A percentile compares a stretch with the other conserved stretches of the same genome.
Conservation (phyloP, 1,139 yeast species). For the Sugiyamaella castrensis region DNA sequence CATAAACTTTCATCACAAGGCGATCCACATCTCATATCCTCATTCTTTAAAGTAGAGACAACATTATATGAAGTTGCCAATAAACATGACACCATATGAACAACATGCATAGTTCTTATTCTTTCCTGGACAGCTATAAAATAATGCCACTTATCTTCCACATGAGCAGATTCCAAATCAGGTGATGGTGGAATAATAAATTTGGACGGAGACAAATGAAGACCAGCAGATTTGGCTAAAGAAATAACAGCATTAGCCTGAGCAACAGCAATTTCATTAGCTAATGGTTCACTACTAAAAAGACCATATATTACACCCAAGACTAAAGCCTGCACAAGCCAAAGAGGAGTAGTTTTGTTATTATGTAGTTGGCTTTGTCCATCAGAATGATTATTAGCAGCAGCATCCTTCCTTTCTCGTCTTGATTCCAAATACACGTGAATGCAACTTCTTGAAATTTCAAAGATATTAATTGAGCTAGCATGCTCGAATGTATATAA, state of each 20-base stretch:
- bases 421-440: constrained; percentile 70
- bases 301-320: constrained; percentile 79
- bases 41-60: constrained; percentile 53
- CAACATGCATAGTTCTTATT: constrained; percentile 78
- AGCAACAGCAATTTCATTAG: constrained; percentile 69
- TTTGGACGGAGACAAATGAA: constrained; percentile 56
- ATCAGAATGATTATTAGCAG: constrained; percentile 31
- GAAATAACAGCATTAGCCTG: constrained; percentile 79
- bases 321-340: constrained; percentile 85
- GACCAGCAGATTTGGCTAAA: constrained; percentile 69
- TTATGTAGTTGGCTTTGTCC: not conserved
- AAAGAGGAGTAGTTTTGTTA: constrained; percentile 59
- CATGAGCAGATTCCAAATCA: constrained; percentile 37
- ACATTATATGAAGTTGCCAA: constrained; percentile 68
- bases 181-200: constrained; percentile 38
- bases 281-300: constrained; percentile 71
- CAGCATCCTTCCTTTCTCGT: constrained; percentile 42
- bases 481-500: constrained; percentile 76
- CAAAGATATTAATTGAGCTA: constrained; percentile 72
- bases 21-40: constrained; percentile 67
- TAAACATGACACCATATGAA: constrained; percentile 68
- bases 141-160: constrained; percentile 63
- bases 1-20: constrained; percentile 74
- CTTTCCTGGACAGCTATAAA: constrained; percentile 80
- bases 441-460: constrained; percentile 72